phyloP scores from a whole-genome alignment of 345 rosid species.

The Gossypium sturtianum region DNA sequence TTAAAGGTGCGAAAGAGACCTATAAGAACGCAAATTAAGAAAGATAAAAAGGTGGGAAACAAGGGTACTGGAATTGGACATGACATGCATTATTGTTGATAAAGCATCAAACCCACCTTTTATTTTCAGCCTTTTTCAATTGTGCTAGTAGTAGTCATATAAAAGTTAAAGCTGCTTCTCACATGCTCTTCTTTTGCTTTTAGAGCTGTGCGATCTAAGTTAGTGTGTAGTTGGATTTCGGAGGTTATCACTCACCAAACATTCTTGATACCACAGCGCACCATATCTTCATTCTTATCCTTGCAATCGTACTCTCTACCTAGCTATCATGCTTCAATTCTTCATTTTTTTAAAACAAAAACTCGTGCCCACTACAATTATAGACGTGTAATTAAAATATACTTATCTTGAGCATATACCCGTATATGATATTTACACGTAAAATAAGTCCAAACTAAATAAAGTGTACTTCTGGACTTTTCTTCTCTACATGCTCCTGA shows the following conservation, averaged over 20 bases:
- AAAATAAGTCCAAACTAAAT: neutral
- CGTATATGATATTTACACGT: no score
- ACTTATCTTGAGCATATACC: no score
- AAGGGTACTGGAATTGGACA: conserved; percentile 28
- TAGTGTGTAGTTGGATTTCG: conserved; percentile 3
- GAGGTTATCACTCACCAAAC: conserved; percentile 4
- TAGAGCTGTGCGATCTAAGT: conserved; percentile 16
- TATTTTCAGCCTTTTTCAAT: conserved; percentile 16
- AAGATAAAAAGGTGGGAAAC: conserved; percentile 6
- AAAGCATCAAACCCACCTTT: conserved; percentile 24
- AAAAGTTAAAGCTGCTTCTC: conserved; percentile 36
- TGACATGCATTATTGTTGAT: conserved; percentile 30
- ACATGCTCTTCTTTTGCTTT: conserved; percentile 37
- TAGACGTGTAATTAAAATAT: neutral
- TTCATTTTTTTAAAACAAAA: no score
- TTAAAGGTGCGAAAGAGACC: conserved; percentile 23
- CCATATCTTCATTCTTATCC: conserved; percentile 8
- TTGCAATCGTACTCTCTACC: neutral
- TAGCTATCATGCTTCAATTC: no score
- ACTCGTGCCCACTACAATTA: neutral
- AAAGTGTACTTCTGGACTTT: neutral
- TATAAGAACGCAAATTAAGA: conserved; percentile 11
- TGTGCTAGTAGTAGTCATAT: conserved; percentile 15
- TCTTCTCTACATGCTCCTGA: neutral
- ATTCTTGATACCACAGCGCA: conserved; percentile 20